Base-by-base conservation (phyloP, 2,329 filamentous ascomycete genomes). In the Truncatella angustata region DNA sequence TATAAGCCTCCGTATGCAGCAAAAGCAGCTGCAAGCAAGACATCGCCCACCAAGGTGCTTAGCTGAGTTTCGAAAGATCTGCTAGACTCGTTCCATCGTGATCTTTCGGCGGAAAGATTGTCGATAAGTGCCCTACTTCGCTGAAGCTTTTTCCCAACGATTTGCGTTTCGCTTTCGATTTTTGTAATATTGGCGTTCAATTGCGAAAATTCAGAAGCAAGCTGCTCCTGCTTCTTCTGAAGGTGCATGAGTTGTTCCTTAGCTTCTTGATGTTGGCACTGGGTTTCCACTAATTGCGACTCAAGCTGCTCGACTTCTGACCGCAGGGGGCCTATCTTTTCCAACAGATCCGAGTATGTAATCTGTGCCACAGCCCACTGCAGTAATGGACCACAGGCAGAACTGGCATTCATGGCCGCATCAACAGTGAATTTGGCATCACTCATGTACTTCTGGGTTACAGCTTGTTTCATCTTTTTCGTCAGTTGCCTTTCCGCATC, bases 41-140 rank as follows among this genome's bases (percentile, higher is more conserved):
- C 93, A 66, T 99, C 94, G 56, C 94, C 94, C 34, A 99, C 90
- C 49, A 99, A 84, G 2, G 94, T 99, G 70, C 90, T 89, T 67
- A 99, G 97, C 68, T 99, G 94, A 2, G 92, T 96, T 70, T 97
- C 93, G 68, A 99, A 99, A 0, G 93, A 97, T 73, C 88, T 96
- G 81, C 94, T 99, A 61, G 92, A 92, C 64, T 93, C 90, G 66
- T 99, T 94, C 94, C 94, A 99, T 65, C 94, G 87, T 35, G 82
- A 84, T 70, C 93, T 84, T 74, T 99, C 94, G 4, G 93, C 97
- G 7, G 94, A 95, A 60, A 99, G 77, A 72, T 92, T 97, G 72
- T 97, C 93, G 18, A 99, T 85, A 44, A 99, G 80, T 64, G 91
- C 87, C 56, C 97, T 90, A 75, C 93, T 97, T 67, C 94, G 87